Evolutionary conservation across 1,284 basidiomycete species (phyloP), one percentile per base, ranked within the genome.

Genomic region (Cutaneotrichosporon sp.): DNA sequence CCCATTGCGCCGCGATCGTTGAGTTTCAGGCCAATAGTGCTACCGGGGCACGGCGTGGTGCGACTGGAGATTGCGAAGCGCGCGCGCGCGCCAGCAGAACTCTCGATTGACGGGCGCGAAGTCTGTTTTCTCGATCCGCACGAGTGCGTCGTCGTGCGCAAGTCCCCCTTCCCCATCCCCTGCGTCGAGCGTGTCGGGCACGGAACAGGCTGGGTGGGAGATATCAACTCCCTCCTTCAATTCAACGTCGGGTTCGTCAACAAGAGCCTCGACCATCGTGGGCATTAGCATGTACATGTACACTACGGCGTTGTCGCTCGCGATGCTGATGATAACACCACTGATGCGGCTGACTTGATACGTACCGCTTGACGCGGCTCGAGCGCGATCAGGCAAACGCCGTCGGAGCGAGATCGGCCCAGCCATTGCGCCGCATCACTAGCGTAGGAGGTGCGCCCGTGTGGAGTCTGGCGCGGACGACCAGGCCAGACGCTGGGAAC

Each of bases 1-100:
- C 93, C 93, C 7, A 96, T 97, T 61, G 93, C 90, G 65, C 93
- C 94, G 22, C 82, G 94, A 42, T 92, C 89, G 63, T 78, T 97
- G 34, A 91, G 88, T 46, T 97, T 97, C 75, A 80, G 93, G 10
- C 90, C 93, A 1, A 82, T 97, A 3, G 84, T 97, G 8, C 86
- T 97, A 55, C 93, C 93, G 0, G 76, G 78, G 4, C 2, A 81
- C 83, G 5, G 83, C 96, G 81, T 83, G 5, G 83, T 97, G 40
- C 40, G 43, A 33, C 36, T 46, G 18, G 65, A 92, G 90, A 88
- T 97, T 61, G 87, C 88, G 40, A 83, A 87, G 39, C 81, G 83
- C 45, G 90, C 89, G 58, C 84, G 93, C 56, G 84, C 90, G 4
- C 83, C 88, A 4, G 90, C 88, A 2, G 90, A 91, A 44, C 82